A percentile compares a stretch with the other conserved stretches of the same genome.
phyloP scores from a whole-genome alignment of 768 basidiomycete genomes.

The Russula sp. region DNA sequence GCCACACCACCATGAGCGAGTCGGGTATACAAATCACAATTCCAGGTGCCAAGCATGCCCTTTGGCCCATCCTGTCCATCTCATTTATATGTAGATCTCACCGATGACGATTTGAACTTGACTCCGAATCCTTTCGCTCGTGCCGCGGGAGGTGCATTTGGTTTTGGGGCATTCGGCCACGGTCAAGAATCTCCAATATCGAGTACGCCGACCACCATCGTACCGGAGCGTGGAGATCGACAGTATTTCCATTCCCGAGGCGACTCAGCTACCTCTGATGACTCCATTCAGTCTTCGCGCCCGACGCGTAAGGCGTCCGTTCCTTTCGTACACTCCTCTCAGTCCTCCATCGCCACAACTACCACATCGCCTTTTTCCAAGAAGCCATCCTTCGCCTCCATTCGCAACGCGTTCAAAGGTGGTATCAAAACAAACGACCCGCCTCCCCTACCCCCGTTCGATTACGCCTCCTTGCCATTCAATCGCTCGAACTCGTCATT shows the following conservation, averaged over 20 bases:
- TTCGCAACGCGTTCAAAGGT: slow-evolving; percentile 81
- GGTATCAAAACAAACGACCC: slow-evolving; percentile 46
- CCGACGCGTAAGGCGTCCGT: slow-evolving; percentile 34
- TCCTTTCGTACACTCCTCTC: slow-evolving; percentile 63
- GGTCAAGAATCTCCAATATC: slow-evolving; percentile 63
- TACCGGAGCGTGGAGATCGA: slow-evolving; percentile 41
- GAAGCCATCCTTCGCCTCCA: slow-evolving; percentile 80
- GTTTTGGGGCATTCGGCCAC: slow-evolving; percentile 29
- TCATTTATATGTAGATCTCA: slow-evolving; percentile 49
- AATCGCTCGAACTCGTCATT: slow-evolving; percentile 76
- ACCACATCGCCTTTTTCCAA: slow-evolving; percentile 53
- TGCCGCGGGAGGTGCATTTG: slow-evolving; percentile 31
- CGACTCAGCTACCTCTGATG: slow-evolving; percentile 74
- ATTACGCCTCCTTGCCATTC: slow-evolving; percentile 66
- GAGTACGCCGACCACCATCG: slow-evolving; percentile 40
- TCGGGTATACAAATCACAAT: slow-evolving; percentile 42
- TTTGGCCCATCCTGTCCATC: slow-evolving; percentile 14
- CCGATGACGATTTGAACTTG: slow-evolving; percentile 60
- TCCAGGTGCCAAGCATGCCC: slow-evolving; percentile 30
- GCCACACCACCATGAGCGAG: slow-evolving; percentile 25
- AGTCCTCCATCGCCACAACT: slow-evolving; percentile 50
- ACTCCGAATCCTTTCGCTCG: slow-evolving; percentile 68
- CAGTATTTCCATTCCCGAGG: slow-evolving; percentile 69
- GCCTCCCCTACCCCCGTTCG: slow-evolving; percentile 70
- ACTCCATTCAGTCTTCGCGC: slow-evolving; percentile 57